A percentile compares a stretch with the other conserved stretches of the same genome.
phyloP scores from a whole-genome alignment of 164 flowering plant genomes.

The Kalanchoe fedtschenkoi region DNA sequence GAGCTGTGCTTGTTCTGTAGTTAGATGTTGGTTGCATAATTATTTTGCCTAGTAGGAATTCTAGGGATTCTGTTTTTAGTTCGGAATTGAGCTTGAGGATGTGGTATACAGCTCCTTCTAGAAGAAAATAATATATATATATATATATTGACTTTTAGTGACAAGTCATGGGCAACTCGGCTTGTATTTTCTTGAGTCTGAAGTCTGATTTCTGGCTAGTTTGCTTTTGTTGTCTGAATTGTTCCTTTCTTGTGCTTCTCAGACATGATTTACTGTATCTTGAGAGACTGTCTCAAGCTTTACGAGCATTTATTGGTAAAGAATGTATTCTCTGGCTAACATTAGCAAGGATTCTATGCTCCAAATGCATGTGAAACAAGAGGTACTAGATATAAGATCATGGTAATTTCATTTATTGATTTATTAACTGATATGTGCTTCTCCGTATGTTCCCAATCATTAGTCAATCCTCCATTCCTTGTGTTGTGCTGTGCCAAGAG shows the following conservation, averaged over 20 bases:
- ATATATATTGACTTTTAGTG: not conserved
- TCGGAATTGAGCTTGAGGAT: slow-evolving; percentile 93
- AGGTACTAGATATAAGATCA: slow-evolving; percentile 35
- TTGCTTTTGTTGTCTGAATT: not conserved
- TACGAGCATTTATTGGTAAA: slow-evolving; percentile 50
- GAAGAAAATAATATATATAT: no score
- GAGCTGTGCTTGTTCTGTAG: not conserved
- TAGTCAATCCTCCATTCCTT: slow-evolving; percentile 30
- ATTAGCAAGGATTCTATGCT: slow-evolving; percentile 45
- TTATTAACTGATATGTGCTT: no score
- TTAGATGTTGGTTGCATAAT: not conserved
- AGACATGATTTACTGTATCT: slow-evolving; percentile 94
- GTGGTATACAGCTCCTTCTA: slow-evolving; percentile 59
- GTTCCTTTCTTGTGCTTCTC: not conserved
- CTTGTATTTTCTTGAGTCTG: no score
- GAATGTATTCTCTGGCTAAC: slow-evolving; percentile 41
- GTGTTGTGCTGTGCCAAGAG: slow-evolving; percentile 97
- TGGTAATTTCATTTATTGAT: no score
- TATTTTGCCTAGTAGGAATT: slow-evolving; percentile 79
- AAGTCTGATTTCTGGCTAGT: no score
- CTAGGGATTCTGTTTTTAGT: slow-evolving; percentile 70
- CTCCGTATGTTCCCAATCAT: no score
- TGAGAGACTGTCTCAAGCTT: slow-evolving; percentile 81
- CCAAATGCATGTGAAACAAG: slow-evolving; percentile 72
- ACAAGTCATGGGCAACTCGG: no score